Conservation (phyloP, 176 grass and related monocot genomes). For the Olyra latifolia region DNA sequence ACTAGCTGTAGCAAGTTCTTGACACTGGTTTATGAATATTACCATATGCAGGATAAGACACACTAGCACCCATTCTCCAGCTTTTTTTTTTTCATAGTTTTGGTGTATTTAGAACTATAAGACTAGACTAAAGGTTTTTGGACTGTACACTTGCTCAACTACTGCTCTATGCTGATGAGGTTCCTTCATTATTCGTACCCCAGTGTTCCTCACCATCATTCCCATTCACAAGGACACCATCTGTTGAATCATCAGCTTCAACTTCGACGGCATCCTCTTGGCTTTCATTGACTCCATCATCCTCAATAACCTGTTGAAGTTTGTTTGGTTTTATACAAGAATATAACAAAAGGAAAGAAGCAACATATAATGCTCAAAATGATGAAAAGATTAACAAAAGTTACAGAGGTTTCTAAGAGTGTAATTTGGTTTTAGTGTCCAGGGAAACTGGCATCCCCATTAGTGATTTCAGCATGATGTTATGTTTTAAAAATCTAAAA, state of each 20-base stretch:
- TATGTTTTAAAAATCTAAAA: too few relatives aligned
- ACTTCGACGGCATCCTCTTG: slow-evolving; percentile 42
- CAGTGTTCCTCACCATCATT: slow-evolving; percentile 70
- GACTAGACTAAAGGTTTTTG: slow-evolving; percentile 24
- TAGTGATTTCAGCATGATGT: too few relatives aligned
- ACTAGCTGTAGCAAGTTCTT: background rate
- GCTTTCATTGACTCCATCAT: slow-evolving; percentile 21
- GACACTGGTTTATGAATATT: background rate
- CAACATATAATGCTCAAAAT: background rate
- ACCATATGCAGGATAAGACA: background rate
- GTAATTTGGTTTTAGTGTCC: too few relatives aligned
- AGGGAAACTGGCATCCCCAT: too few relatives aligned
- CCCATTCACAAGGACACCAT: slow-evolving; percentile 63
- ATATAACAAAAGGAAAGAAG: background rate
- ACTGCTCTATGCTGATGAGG: slow-evolving; percentile 37
- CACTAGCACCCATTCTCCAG: background rate
- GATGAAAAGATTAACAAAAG: background rate
- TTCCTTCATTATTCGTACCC: slow-evolving; percentile 60
- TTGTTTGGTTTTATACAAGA: slow-evolving; percentile 16
- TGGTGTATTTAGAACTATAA: background rate
- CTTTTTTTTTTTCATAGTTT: background rate
- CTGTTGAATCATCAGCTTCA: slow-evolving; percentile 51
- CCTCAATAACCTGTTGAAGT: slow-evolving; percentile 29
- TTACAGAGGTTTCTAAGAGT: background rate
- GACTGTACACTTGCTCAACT: slow-evolving; percentile 37